Percentiles rank a stretch among this genome's conserved stretches.
These are phyloP conservation scores for Crotalaria pallida DNA, from an alignment of 306 rosid species.

Conservation along the genomic window DNA sequence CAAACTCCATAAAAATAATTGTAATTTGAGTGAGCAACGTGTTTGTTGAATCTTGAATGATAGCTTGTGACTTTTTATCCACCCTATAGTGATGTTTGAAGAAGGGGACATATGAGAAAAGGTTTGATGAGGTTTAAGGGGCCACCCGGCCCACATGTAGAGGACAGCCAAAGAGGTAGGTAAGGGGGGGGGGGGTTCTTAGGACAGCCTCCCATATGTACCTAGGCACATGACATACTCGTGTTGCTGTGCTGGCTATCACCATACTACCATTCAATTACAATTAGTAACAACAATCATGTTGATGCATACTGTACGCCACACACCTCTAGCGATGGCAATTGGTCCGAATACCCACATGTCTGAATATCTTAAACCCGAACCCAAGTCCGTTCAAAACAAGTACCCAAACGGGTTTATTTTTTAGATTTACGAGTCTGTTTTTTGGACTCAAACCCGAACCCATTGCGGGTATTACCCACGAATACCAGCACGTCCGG, in stretches of 20 bases:
- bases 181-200: conserved; percentile 28
- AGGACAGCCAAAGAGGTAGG: conserved; percentile 55
- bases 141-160: conserved; percentile 48
- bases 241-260: conserved; percentile 44
- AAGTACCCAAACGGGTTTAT: too few species aligned
- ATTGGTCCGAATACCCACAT: too few species aligned
- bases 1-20: conserved; percentile 4
- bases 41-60: background rate
- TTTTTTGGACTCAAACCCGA: too few species aligned
- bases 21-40: conserved; percentile 2
- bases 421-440: too few species aligned
- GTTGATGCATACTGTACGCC: background rate
- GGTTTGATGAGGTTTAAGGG: background rate
- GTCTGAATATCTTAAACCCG: too few species aligned
- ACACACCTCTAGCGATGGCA: too few species aligned
- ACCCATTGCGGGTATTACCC: too few species aligned
- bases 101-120: conserved; percentile 1
- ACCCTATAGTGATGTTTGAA: background rate
- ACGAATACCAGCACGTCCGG: too few species aligned
- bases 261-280: conserved; percentile 15
- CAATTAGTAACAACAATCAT: too few species aligned
- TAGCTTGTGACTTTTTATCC: conserved; percentile 1
- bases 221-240: conserved; percentile 53
- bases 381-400: too few species aligned
- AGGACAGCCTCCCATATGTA: conserved; percentile 33